A percentile compares a stretch with the other conserved stretches of the same genome.
These are phyloP conservation scores for Ascochyta rabiei DNA, from an alignment of 2,329 filamentous ascomycete genomes.

Conservation along the genomic window DNA sequence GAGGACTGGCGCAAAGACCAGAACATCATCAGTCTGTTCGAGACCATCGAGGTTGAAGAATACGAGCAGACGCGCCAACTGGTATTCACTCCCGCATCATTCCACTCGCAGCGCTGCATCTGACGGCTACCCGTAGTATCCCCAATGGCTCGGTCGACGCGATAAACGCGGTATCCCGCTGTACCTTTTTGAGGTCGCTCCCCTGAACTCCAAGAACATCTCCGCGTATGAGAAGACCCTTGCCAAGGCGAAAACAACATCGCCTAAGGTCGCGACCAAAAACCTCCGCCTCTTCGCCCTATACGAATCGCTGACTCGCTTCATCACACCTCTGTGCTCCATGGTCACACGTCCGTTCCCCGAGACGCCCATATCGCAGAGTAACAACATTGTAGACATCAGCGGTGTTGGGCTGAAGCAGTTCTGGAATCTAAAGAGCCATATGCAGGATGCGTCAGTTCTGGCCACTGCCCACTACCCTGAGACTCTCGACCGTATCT, in stretches of 20 bases:
- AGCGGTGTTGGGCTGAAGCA: constrained; percentile 85
- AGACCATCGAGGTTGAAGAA: constrained; percentile 82
- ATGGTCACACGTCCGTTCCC: constrained; percentile 75
- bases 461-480: constrained; percentile 94
- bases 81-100: constrained; percentile 55
- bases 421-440: constrained; percentile 92
- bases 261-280: constrained; percentile 72
- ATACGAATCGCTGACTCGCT: constrained; percentile 90
- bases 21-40: constrained; percentile 77
- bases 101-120: not conserved
- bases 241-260: constrained; percentile 61
- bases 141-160: constrained; percentile 91
- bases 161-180: constrained; percentile 91
- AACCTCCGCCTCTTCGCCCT: constrained; percentile 87
- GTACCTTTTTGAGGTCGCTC: constrained; percentile 86
- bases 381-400: constrained; percentile 95
- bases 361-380: constrained; percentile 86
- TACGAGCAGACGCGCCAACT: constrained; percentile 81
- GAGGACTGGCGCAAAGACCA: constrained; percentile 86
- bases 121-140: constrained; percentile 66
- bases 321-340: constrained; percentile 84
- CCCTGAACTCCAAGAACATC: constrained; percentile 82
- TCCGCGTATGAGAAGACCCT: constrained; percentile 73
- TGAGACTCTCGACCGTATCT: constrained; percentile 86
- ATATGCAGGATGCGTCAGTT: constrained; percentile 91